Percentiles rank a stretch among this genome's conserved stretches.
phyloP scores from a whole-genome alignment of 805 yeast genomes.

The Wickerhamiella occidentalis region DNA sequence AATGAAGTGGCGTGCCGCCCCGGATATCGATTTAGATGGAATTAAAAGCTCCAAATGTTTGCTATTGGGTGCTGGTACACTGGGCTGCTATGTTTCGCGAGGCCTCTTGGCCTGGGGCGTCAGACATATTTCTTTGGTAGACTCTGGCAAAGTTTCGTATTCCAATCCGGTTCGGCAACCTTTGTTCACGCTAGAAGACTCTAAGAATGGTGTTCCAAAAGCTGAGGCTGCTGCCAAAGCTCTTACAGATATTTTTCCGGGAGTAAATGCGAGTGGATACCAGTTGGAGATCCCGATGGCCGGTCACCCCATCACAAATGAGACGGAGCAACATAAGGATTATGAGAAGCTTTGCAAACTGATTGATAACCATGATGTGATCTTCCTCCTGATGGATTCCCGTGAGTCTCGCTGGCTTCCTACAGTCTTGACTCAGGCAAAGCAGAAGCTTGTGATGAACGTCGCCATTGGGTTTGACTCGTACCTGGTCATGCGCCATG shows the following conservation, averaged over 20 bases:
- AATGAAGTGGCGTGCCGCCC: constrained; percentile 95
- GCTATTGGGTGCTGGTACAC: constrained; percentile 89
- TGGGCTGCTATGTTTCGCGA: constrained; percentile 85
- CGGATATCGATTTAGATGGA: constrained; percentile 57
- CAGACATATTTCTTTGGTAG: constrained; percentile 72
- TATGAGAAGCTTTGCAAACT: constrained; percentile 43
- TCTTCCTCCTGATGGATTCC: constrained; percentile 82
- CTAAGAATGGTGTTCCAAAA: constrained; percentile 63
- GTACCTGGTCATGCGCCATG: constrained; percentile 89
- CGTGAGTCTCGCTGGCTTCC: constrained; percentile 98
- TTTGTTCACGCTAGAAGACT: constrained; percentile 68
- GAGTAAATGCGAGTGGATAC: constrained; percentile 52
- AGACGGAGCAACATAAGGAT: constrained; percentile 36
- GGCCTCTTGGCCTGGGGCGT: constrained; percentile 93
- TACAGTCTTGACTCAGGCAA: constrained; percentile 59
- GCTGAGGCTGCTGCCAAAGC: constrained; percentile 69
- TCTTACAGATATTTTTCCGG: constrained; percentile 63
- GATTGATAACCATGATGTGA: constrained; percentile 56
- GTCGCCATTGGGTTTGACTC: constrained; percentile 95
- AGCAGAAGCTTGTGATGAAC: constrained; percentile 65
- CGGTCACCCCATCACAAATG: constrained; percentile 71
- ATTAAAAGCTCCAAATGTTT: constrained; percentile 52
- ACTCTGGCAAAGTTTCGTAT: constrained; percentile 76
- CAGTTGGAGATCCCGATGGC: constrained; percentile 84
- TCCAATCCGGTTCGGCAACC: constrained; percentile 96